Evolutionary conservation across 2,329 filamentous ascomycete species (phyloP).

Genomic region (Coniochaeta sp.): DNA sequence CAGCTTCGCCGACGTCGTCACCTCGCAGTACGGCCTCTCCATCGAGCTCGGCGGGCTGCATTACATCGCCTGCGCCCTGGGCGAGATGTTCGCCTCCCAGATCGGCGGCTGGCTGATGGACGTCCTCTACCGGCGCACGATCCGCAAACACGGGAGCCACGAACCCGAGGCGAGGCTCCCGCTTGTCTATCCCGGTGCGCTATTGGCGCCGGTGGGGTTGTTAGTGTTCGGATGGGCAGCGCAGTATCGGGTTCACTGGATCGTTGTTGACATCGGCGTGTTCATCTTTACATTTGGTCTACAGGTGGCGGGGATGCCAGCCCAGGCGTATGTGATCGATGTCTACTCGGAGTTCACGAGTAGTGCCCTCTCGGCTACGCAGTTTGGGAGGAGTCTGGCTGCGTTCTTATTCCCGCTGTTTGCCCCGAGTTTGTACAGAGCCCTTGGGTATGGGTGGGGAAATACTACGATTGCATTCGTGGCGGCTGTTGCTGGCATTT

Average conservation of each 20-base stretch:
- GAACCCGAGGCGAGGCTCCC: background rate
- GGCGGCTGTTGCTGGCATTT: background rate
- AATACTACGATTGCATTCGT: background rate
- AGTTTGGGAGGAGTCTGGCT: constrained; percentile 35
- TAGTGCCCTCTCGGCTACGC: constrained; percentile 37
- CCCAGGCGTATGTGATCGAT: constrained; percentile 34
- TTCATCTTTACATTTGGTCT: constrained; percentile 23
- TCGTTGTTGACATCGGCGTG: constrained; percentile 27
- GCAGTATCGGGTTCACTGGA: constrained; percentile 27
- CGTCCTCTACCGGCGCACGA: constrained; percentile 19
- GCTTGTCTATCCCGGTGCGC: constrained; percentile 39
- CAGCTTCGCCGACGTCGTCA: constrained; percentile 55
- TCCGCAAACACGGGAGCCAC: background rate
- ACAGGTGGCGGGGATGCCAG: constrained; percentile 23
- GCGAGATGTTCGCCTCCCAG: constrained; percentile 51
- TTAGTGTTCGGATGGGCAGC: constrained; percentile 38
- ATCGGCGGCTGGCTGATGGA: constrained; percentile 37
- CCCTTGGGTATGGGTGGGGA: constrained; percentile 28
- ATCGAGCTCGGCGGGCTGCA: constrained; percentile 55
- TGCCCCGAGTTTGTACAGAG: constrained; percentile 30
- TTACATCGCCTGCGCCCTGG: constrained; percentile 56
- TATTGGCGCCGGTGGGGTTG: constrained; percentile 31
- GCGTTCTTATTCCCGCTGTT: constrained; percentile 45
- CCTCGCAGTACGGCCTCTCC: constrained; percentile 43
- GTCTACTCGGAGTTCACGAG: constrained; percentile 38